These are phyloP conservation scores for Solanum chaucha DNA, from an alignment of 257 asterid genomes.

Conservation along the genomic window DNA sequence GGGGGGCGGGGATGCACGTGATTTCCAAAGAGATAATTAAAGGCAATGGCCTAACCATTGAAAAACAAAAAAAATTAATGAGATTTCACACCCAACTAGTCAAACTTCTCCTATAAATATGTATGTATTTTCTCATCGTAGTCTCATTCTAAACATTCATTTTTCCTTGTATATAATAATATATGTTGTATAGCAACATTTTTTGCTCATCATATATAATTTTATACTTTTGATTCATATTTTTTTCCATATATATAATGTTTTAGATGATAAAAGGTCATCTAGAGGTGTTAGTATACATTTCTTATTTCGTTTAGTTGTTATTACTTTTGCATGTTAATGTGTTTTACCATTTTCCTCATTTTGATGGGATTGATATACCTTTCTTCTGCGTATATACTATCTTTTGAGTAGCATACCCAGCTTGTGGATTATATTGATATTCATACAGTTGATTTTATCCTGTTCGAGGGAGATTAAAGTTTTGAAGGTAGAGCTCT, in stretches of 20 bases:
- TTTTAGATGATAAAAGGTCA: not conserved
- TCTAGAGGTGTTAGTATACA: not conserved
- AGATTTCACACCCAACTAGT: not conserved
- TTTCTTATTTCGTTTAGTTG: not conserved
- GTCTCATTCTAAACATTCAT: not conserved
- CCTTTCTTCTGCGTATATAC: not conserved
- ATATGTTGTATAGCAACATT: not conserved
- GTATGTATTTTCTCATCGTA: not conserved
- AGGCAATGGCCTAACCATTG: not conserved
- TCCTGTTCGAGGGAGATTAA: not conserved
- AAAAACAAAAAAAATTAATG: not conserved
- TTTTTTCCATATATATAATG: not conserved
- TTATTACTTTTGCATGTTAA: not conserved
- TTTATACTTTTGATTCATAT: not conserved
- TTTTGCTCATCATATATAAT: not conserved
- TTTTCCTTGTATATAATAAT: not conserved
- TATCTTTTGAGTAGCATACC: too few species aligned
- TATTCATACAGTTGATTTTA: not conserved
- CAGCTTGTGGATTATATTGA: not conserved
- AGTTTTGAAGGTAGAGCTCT: slow-evolving; percentile 58
- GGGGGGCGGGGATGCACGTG: not conserved
- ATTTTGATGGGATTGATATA: not conserved
- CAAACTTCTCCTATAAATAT: not conserved
- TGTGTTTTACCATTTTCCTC: not conserved
- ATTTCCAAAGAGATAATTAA: not conserved